Conservation (phyloP, 2,329 filamentous ascomycete genomes). For the Lasiodiplodia sp. region DNA sequence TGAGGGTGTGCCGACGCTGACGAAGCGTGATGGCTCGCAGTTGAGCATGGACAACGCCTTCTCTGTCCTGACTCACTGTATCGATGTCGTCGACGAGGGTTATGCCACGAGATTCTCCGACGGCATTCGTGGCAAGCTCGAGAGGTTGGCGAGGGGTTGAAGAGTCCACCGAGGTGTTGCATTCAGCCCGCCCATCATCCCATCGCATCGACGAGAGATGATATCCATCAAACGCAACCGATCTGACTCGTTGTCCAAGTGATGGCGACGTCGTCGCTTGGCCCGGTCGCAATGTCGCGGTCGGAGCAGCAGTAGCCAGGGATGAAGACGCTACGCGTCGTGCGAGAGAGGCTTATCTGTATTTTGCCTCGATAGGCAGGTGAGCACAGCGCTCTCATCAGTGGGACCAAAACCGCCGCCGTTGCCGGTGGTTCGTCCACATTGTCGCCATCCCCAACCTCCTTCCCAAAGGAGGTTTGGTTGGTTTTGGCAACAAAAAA, state of each 20-base stretch:
- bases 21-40: constrained; percentile 57
- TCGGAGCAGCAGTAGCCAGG: background rate
- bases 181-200: background rate
- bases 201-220: background rate
- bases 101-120: constrained; percentile 61
- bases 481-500: background rate
- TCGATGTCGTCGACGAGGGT: constrained; percentile 62
- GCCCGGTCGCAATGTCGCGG: background rate
- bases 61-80: constrained; percentile 59
- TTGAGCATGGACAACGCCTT: constrained; percentile 57
- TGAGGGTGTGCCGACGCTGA: constrained; percentile 61
- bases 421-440: background rate
- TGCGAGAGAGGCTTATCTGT: background rate
- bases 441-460: background rate
- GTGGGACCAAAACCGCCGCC: background rate
- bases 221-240: background rate
- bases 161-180: background rate
- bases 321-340: background rate
- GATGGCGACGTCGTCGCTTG: background rate
- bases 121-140: constrained; percentile 62
- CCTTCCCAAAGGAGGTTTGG: background rate
- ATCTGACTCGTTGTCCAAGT: background rate
- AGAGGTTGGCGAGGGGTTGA: constrained; percentile 50
- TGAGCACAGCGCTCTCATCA: background rate
- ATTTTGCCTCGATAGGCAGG: constrained; percentile 5